Evolutionary conservation across 2,329 filamentous ascomycete genomes (phyloP), one percentile per base, ranked within the genome.

Genomic region (Cytospora piceae): DNA sequence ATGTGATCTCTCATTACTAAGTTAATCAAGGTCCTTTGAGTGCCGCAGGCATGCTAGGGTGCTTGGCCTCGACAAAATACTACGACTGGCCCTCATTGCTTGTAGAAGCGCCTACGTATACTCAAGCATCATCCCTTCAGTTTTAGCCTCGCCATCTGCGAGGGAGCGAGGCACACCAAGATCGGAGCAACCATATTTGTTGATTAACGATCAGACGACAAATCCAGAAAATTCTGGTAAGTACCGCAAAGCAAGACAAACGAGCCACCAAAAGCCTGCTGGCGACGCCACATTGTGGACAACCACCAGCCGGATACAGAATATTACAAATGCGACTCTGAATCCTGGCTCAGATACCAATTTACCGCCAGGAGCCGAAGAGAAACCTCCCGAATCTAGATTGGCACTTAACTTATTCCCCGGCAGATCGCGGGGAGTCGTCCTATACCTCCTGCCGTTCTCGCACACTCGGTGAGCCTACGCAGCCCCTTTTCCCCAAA

Each of bases 241-340:
- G 9, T 24, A 49, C 46, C 39, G n/a, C 46, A 24, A 14, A 12
- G 11, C 46, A 24, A 42, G 17, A 15, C 39, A 29, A n/a, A n/a
- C n/a, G n/a, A n/a, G n/a, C n/a, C n/a, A n/a, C n/a, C 39, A 29
- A 54, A 46, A 52, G 29, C 22, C 42, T 27, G 31, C 46, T 57
- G 39, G 17, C 29, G 20, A 51, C 32, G 60, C 15, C 60, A 49
- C 53, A 4, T 49, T 7, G 46, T 22, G 24, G 31, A 22, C 27
- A 32, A 49, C 56, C 60, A 57, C 60, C 60, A 56, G 52, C 52
- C 52, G 29, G 39, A 58, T 58, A 56, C 58, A 63, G 46, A 7
- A 49, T 58, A 65, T 65, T 62, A 46, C 27, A 32, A 39, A 54
- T 65, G 59, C 53, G 57, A 65, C 64, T 63, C 64, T 65, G 56